These are phyloP conservation scores for Fusarium sp. DNA, from an alignment of 2,329 filamentous ascomycete species.

Conservation along the genomic window DNA sequence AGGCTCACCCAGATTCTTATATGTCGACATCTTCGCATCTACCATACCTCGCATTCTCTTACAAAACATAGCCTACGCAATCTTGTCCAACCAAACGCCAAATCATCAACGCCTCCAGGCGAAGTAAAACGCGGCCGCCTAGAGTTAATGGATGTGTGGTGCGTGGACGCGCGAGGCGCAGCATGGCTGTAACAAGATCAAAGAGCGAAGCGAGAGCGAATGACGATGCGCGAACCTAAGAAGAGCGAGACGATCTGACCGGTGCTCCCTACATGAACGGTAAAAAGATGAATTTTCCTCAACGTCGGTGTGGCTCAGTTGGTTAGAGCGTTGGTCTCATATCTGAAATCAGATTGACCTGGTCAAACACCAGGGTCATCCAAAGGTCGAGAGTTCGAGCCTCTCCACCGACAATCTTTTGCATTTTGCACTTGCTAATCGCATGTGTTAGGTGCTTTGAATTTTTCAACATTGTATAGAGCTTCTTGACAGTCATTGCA, in stretches of 20 bases:
- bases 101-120: background rate
- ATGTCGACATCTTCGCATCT: conserved; percentile 1
- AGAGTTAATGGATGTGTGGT: conserved; percentile 7
- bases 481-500: no score
- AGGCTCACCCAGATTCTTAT: conserved; percentile 29
- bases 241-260: background rate
- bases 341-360: conserved; percentile 32
- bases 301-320: conserved; percentile 52
- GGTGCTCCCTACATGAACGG: background rate
- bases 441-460: no score
- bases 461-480: no score
- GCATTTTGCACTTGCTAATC: background rate
- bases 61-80: conserved; percentile 22
- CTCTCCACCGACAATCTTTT: conserved; percentile 22
- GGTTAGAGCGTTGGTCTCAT: conserved; percentile 56
- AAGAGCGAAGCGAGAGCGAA: background rate
- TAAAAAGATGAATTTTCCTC: background rate
- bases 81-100: background rate
- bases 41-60: conserved; percentile 29
- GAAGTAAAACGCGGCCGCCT: conserved; percentile 24
- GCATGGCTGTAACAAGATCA: background rate
- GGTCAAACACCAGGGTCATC: conserved; percentile 40
- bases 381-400: conserved; percentile 48
- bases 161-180: conserved; percentile 20
- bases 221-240: background rate